phyloP scores from a whole-genome alignment of 768 basidiomycete species.

The Mycena kentingensis region DNA sequence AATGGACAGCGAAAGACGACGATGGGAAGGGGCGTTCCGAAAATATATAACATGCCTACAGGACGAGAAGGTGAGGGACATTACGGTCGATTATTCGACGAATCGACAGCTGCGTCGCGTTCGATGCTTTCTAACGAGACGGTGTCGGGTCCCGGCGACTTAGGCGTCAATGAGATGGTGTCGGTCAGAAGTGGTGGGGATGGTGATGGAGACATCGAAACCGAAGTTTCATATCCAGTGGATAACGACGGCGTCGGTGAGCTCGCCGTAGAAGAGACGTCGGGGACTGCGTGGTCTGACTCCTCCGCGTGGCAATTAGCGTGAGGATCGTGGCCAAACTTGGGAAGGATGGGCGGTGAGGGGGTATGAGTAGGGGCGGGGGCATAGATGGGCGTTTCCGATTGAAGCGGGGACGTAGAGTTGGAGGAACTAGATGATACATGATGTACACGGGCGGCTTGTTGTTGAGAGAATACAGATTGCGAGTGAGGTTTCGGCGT shows the following conservation, averaged over 20 bases:
- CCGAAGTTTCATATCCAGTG: conserved; percentile 53
- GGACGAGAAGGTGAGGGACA: background rate
- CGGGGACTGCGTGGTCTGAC: conserved; percentile 23
- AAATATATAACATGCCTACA: background rate
- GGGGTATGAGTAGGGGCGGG: conserved; percentile 3
- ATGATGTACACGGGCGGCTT: conserved; percentile 9
- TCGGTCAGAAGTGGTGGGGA: conserved; percentile 39
- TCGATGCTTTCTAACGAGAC: too few relatives aligned
- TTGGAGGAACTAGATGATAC: conserved; percentile 15
- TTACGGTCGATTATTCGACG: background rate
- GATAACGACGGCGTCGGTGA: conserved; percentile 60
- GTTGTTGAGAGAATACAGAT: conserved; percentile 21
- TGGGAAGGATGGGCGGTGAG: background rate
- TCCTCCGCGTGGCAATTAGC: conserved; percentile 1
- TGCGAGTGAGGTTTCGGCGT: conserved; percentile 22
- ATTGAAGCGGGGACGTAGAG: conserved; percentile 1
- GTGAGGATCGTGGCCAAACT: conserved; percentile 2
- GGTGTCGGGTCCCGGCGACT: conserved; percentile 1
- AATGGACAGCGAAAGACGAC: background rate
- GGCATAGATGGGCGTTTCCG: background rate
- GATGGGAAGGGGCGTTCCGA: background rate
- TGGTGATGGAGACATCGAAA: conserved; percentile 51
- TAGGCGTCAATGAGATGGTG: conserved; percentile 26
- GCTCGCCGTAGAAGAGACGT: conserved; percentile 47
- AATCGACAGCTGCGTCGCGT: too few relatives aligned